Evolutionary conservation across 371 early-diverging fungal species (phyloP).

Genomic region (Saksenaea vasiformis): DNA sequence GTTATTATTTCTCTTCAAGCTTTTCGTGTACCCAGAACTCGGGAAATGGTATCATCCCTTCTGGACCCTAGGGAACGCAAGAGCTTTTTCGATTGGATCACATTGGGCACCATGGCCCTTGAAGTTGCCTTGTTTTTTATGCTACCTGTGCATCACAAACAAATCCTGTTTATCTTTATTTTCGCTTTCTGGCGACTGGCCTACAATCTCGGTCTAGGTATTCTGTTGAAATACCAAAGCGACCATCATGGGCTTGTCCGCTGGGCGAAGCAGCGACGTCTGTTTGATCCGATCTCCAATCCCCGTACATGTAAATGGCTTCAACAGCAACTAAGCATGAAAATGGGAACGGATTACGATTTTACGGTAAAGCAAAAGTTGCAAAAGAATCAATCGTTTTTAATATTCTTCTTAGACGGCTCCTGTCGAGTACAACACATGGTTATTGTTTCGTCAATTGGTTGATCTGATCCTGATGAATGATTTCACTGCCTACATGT

Average conservation of each 20-base stretch:
- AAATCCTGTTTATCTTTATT: conserved; percentile 57
- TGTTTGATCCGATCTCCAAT: conserved; percentile 46
- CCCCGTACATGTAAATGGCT: conserved; percentile 52
- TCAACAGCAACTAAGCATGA: conserved; percentile 64
- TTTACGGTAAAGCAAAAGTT: conserved; percentile 39
- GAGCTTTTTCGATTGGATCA: conserved; percentile 71
- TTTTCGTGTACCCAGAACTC: conserved; percentile 65
- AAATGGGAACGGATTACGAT: conserved; percentile 78
- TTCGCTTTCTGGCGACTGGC: conserved; percentile 69
- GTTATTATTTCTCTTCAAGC: conserved; percentile 21
- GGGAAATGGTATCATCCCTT: conserved; percentile 65
- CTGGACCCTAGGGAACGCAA: conserved; percentile 61
- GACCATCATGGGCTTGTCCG: conserved; percentile 63
- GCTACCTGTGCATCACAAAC: conserved; percentile 40
- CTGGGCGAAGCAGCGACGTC: conserved; percentile 49
- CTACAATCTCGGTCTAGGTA: conserved; percentile 83
- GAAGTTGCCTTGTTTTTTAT: conserved; percentile 61
- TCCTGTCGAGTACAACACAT: conserved; percentile 89
- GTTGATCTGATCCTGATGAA: conserved; percentile 87
- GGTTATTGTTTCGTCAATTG: conserved; percentile 87
- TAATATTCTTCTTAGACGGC: conserved; percentile 37
- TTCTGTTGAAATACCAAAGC: conserved; percentile 75
- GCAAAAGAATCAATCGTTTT: neutral
- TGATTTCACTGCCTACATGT: conserved; percentile 79
- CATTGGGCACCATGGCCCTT: conserved; percentile 56